These are phyloP conservation scores for Botrytis pseudocinerea DNA, from an alignment of 2,329 filamentous ascomycete genomes.

Conservation along the genomic window DNA sequence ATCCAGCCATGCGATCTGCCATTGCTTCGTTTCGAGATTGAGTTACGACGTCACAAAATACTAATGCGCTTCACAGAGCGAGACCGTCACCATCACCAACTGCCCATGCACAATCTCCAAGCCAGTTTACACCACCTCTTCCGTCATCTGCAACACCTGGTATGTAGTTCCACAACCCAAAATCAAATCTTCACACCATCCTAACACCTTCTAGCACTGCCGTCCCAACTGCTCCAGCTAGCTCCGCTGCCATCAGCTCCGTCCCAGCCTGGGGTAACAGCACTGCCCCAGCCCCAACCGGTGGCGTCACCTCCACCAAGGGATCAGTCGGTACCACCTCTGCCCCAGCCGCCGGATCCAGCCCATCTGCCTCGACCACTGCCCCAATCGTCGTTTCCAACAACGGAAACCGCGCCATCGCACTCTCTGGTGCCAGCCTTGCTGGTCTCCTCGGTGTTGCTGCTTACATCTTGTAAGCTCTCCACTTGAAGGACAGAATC, in stretches of 20 bases:
- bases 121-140: conserved; percentile 35
- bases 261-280: conserved; percentile 29
- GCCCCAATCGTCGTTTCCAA: conserved; percentile 51
- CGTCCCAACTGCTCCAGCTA: conserved; percentile 31
- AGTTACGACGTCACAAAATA: neutral
- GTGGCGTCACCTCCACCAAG: conserved; percentile 26
- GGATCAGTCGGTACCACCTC: conserved; percentile 33
- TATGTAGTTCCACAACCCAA: conserved; percentile 37
- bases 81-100: conserved; percentile 39
- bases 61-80: conserved; percentile 27
- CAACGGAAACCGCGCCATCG: conserved; percentile 57
- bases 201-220: conserved; percentile 26
- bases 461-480: conserved; percentile 46
- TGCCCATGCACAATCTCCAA: conserved; percentile 39
- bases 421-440: conserved; percentile 59
- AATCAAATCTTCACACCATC: neutral
- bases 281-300: conserved; percentile 30
- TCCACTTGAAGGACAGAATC: neutral
- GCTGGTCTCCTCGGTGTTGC: conserved; percentile 61
- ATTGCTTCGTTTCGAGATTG: neutral
- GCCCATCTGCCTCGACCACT: conserved; percentile 27
- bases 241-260: conserved; percentile 35
- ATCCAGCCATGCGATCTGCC: neutral
- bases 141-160: conserved; percentile 53
- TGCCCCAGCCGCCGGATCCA: conserved; percentile 28